A percentile compares a stretch with the other conserved stretches of the same genome.
These are phyloP conservation scores for Penicillium diatomitis DNA, from an alignment of 495 filamentous ascomycete genomes.

Conservation along the genomic window DNA sequence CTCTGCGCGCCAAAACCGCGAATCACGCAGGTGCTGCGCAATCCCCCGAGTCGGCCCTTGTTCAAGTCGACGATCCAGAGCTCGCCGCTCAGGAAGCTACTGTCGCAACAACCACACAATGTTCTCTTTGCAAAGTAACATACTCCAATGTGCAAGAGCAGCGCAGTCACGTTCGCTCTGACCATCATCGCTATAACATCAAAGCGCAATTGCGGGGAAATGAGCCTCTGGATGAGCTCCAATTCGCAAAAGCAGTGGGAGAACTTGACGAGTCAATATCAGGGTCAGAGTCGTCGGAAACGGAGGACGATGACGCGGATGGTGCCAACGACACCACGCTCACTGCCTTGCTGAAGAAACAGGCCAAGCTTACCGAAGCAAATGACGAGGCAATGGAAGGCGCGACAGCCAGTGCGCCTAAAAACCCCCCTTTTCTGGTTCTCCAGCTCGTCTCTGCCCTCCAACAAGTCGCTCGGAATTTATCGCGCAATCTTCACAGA, in stretches of 20 bases:
- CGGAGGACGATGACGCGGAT: conserved; percentile 46
- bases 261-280: conserved; percentile 87
- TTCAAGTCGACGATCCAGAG: conserved; percentile 9
- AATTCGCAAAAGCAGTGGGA: conserved; percentile 78
- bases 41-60: conserved; percentile 7
- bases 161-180: conserved; percentile 76
- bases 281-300: conserved; percentile 56
- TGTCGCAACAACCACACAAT: conserved; percentile 60
- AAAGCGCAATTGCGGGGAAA: conserved; percentile 75
- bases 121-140: conserved; percentile 65
- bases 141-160: conserved; percentile 73
- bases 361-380: conserved; percentile 57
- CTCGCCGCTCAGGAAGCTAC: conserved; percentile 30
- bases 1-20: conserved; percentile 50
- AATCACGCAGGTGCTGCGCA: conserved; percentile 23
- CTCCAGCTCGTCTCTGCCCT: conserved; percentile 59
- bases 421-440: conserved; percentile 84
- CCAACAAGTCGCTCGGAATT: conserved; percentile 71
- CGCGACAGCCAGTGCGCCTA: conserved; percentile 51
- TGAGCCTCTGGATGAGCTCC: conserved; percentile 57
- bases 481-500: conserved; percentile 76
- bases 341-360: conserved; percentile 67
- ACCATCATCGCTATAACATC: conserved; percentile 87
- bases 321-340: conserved; percentile 53
- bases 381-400: conserved; percentile 39